Evolutionary conservation across 2,329 filamentous ascomycete species (phyloP), one percentile per base, ranked within the genome.

Genomic region (Coccinonectria pachysandricola): DNA sequence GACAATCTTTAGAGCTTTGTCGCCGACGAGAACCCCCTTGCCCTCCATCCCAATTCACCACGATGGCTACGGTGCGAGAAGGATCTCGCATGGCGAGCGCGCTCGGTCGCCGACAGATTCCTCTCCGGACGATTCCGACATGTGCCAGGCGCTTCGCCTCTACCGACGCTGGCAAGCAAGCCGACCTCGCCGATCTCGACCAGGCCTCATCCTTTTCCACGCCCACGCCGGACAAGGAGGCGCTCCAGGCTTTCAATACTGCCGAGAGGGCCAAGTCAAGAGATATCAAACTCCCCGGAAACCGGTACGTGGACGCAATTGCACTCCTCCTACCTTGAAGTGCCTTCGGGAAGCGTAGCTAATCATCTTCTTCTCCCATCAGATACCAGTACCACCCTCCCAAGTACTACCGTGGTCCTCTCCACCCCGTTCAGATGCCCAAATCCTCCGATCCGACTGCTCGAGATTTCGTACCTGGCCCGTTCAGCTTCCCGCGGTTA

Each of bases 321-420:
- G 12, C 21, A 26, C 12, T 3, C 13, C 13, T 8, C 6, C 4
- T 12, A 5, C 24, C 10, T 12, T n/a, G 7, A 12, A 16, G 28
- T 20, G 9, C 27, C 16, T 21, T 22, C 19, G 26, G n/a, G 10
- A 10, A 19, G 17, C 10, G 17, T 19, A 19, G 17, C 26, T 41
- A 28, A 42, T 17, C 23, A 8, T 56, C 57, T 13, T 13, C 21
- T 19, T n/a, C n/a, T n/a, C n/a, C n/a, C 7, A n/a, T 29, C 36
- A 93, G 88, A 68, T 98, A 96, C 62, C 83, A 93, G 59, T 96
- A 81, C 58, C 85, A 87, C 39, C 79, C 88, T 26, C 91, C 91
- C 37, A 91, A 88, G 62, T 98, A 87, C 69, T 78, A 94, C 57
- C 83, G 88, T 48, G 91, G 91, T 30, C 87, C 87, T 38, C 68